Conservation (phyloP, 2,329 filamentous ascomycete genomes). For the Cordyceps farinosa region DNA sequence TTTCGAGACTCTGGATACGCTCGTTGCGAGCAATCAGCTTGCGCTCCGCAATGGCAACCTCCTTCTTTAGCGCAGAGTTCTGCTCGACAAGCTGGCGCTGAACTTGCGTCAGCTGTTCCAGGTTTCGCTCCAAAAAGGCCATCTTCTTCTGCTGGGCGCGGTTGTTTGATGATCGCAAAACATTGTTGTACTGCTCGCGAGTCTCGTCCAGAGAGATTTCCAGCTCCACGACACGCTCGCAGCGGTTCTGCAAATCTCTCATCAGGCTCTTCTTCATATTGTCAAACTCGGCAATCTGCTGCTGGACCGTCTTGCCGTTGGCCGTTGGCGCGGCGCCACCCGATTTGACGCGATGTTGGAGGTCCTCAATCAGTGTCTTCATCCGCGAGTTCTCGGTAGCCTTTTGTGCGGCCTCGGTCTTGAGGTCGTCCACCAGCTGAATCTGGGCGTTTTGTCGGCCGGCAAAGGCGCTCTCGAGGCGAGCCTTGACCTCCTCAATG, state of each 20-base stretch:
- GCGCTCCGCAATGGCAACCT: conserved; percentile 95
- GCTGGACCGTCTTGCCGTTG: conserved; percentile 88
- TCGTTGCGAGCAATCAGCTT: conserved; percentile 96
- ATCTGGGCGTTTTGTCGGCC: conserved; percentile 70
- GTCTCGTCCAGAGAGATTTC: conserved; percentile 98
- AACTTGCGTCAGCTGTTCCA: conserved; percentile 95
- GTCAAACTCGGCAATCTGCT: conserved; percentile 98
- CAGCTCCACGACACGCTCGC: conserved; percentile 94
- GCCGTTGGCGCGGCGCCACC: conserved; percentile 56
- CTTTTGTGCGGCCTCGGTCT: conserved; percentile 71
- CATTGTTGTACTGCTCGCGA: conserved; percentile 98
- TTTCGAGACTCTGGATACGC: conserved; percentile 91
- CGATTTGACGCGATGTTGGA: conserved; percentile 70
- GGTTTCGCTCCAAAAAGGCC: conserved; percentile 96
- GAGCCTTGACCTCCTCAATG: conserved; percentile 77
- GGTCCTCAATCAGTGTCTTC: conserved; percentile 74
- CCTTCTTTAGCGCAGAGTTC: conserved; percentile 96
- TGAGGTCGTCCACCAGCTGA: conserved; percentile 72
- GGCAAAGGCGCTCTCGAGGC: conserved; percentile 72
- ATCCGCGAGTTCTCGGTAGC: conserved; percentile 78
- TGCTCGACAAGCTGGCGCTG: conserved; percentile 97
- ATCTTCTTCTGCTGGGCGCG: conserved; percentile 99
- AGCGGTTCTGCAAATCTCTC: conserved; percentile 97
- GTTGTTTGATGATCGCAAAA: conserved; percentile 94
- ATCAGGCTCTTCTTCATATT: conserved; percentile 99